Base-by-base conservation (phyloP, 2,329 filamentous ascomycete species). In the Thelonectria olida region DNA sequence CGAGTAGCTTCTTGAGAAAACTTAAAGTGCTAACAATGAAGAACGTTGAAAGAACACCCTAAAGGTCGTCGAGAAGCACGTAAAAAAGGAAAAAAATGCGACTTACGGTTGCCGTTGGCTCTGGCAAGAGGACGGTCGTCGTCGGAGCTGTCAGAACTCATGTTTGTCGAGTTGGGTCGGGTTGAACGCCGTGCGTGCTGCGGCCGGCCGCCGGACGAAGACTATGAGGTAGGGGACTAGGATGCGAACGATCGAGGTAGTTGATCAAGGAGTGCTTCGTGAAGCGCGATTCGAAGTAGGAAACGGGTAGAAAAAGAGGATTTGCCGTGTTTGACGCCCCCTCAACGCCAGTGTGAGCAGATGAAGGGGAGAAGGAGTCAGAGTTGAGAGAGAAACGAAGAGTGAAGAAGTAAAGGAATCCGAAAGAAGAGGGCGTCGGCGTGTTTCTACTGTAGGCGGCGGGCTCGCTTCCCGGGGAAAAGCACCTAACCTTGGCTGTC, bases 111-210 rank as follows among this genome's bases (percentile, higher is more conserved):
- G 62, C 88, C 89, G 79, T 91, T 91, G 64, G 83, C 74, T 77
- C 84, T 87, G 67, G 90, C 86, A 70, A 97, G 86, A 78, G 93
- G 93, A 81, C 85, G 86, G 77, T 96, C 92, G 74, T 96, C 93
- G 73, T 95, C 92, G 27, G 92, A 96, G 72, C 78, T 82, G 74
- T 81, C 79, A 54, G 80, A 85, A 74, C 79, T 79, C 84, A 87
- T 88, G 64, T 67, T 82, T 67, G 20, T 51, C 25, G 48, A 58
- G 27, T 25, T 9, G 38, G 42, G 52, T 61, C 56, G 53, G 55
- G 62, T 45, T 67, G 54, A 57, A 52, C 49, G 71, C 58, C 56
- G 61, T 70, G 61, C 53, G 63, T 61, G 67, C 63, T 68, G 69
- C 61, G 54, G 68, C 61, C 66, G 58, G 64, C 66, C 64, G 69